phyloP scores from a whole-genome alignment of 1,139 yeast species.

The Saccharomyces hybrid region DNA sequence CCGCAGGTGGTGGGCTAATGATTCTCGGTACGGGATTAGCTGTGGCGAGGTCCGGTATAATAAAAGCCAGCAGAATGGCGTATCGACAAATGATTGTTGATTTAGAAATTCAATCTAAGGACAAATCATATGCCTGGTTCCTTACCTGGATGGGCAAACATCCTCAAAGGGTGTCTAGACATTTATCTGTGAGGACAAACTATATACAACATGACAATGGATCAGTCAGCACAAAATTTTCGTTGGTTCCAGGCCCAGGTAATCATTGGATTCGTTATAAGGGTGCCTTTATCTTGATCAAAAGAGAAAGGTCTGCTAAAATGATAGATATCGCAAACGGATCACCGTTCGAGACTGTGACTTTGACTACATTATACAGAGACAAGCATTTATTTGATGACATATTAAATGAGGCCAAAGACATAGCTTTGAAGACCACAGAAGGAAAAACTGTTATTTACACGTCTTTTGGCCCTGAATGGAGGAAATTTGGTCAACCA shows the following conservation, averaged over 20 bases:
- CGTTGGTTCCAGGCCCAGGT: constrained; percentile 97
- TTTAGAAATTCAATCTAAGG: constrained; percentile 87
- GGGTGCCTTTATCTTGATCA: constrained; percentile 83
- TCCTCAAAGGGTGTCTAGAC: constrained; percentile 67
- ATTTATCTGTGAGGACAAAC: constrained; percentile 82
- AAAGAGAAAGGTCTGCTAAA: constrained; percentile 84
- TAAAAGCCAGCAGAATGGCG: constrained; percentile 55
- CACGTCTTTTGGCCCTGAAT: constrained; percentile 96
- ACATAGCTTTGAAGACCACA: constrained; percentile 69
- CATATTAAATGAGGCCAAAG: constrained; percentile 78
- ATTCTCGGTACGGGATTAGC: constrained; percentile 83
- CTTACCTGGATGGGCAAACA: constrained; percentile 93
- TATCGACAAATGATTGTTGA: constrained; percentile 86
- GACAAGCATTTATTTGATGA: constrained; percentile 67
- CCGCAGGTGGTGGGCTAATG: constrained; percentile 98
- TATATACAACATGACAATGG: constrained; percentile 91
- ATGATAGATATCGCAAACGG: constrained; percentile 86
- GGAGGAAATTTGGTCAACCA: constrained; percentile 98
- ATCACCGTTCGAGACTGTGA: constrained; percentile 92
- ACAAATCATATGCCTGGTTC: constrained; percentile 91
- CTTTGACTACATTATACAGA: constrained; percentile 78
- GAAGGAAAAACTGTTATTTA: constrained; percentile 93
- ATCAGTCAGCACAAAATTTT: constrained; percentile 76
- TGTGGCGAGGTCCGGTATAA: constrained; percentile 61
- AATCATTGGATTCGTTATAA: constrained; percentile 78